Conservation (phyloP, 1,284 basidiomycete genomes). For the Marasmius fiardii region DNA sequence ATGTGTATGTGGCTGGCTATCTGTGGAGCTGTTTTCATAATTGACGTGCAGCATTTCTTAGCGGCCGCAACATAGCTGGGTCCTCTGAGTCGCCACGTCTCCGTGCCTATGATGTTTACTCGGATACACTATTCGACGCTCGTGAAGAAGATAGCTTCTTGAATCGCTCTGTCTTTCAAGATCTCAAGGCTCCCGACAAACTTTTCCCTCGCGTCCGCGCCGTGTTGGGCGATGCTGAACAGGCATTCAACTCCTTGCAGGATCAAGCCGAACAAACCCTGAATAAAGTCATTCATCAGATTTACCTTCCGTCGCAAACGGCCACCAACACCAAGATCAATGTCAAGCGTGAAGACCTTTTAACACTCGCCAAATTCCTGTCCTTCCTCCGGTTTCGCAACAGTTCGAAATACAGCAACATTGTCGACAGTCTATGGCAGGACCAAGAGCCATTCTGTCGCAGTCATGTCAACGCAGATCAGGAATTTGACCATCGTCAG, state of each 20-base stretch:
- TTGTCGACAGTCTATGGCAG: conserved; percentile 16
- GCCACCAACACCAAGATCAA: conserved; percentile 16
- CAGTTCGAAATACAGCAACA: conserved; percentile 38
- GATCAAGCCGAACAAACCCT: conserved; percentile 35
- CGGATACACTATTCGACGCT: conserved; percentile 43
- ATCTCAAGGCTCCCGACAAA: conserved; percentile 28
- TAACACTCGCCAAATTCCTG: conserved; percentile 34
- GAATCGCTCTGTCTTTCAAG: conserved; percentile 37
- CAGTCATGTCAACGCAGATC: neutral
- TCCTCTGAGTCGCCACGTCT: conserved; percentile 35
- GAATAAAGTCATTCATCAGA: conserved; percentile 26
- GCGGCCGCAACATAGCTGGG: neutral
- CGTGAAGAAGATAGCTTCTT: conserved; percentile 28
- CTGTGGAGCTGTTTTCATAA: neutral
- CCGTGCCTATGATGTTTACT: conserved; percentile 49
- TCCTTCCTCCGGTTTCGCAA: conserved; percentile 55
- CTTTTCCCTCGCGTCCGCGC: conserved; percentile 30
- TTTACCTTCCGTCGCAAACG: conserved; percentile 17
- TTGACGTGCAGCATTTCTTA: neutral
- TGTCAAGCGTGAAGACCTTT: conserved; percentile 24
- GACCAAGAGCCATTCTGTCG: neutral
- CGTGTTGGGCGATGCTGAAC: conserved; percentile 35
- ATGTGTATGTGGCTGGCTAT: conserved; percentile 23
- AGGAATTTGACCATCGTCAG: no score
- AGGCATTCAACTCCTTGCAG: conserved; percentile 40